phyloP scores from a whole-genome alignment of 306 rosid genomes.

The Luffa aegyptiaca region DNA sequence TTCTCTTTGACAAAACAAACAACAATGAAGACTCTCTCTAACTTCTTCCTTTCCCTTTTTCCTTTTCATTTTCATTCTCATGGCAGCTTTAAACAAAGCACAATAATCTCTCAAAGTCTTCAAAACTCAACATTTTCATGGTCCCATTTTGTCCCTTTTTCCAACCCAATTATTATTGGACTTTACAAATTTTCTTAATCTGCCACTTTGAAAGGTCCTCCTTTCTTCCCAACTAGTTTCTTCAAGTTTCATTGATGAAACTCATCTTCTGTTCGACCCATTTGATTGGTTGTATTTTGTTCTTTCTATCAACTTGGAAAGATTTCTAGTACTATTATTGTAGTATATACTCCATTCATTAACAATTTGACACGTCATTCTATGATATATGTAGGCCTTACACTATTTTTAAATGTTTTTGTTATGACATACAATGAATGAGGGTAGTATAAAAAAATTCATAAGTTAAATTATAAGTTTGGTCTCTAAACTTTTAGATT shows the following conservation, averaged over 20 bases:
- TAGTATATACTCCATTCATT: no score
- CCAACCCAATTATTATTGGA: not conserved
- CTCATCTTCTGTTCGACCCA: not conserved
- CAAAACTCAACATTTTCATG: not conserved
- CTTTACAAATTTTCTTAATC: not conserved
- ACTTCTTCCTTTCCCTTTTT: not conserved
- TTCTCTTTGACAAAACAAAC: not conserved
- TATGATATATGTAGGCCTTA: no score
- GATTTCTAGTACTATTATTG: no score
- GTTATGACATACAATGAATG: no score
- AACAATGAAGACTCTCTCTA: not conserved
- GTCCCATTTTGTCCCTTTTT: not conserved
- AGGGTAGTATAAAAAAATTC: no score
- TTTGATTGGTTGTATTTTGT: not conserved
- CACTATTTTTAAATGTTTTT: no score
- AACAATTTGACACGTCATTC: no score
- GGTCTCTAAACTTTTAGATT: no score
- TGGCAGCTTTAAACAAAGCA: not conserved
- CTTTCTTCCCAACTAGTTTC: not conserved
- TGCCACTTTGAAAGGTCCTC: not conserved
- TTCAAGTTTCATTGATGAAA: not conserved
- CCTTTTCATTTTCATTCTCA: not conserved
- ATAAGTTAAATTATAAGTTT: no score
- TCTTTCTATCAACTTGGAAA: not conserved
- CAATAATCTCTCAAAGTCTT: not conserved